These are phyloP conservation scores for Hypoxylon cercidicola DNA, from an alignment of 495 filamentous ascomycete genomes.

Conservation along the genomic window DNA sequence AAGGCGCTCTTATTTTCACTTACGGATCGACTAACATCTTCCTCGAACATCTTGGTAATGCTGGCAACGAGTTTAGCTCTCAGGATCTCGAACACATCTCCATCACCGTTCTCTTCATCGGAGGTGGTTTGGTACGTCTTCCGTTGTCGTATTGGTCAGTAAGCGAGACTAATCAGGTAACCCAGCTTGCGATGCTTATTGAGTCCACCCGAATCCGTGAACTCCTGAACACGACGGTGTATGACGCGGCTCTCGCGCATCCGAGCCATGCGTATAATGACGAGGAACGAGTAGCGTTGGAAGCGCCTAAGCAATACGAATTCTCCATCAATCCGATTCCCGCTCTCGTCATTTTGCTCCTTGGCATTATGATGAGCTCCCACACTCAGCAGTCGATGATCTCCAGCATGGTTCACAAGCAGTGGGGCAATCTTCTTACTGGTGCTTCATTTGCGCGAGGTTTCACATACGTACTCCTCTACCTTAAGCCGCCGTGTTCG, in stretches of 20 bases:
- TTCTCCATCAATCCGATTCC: conserved; percentile 92
- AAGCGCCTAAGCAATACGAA: conserved; percentile 71
- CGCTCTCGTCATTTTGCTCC: conserved; percentile 81
- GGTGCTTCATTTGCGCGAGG: conserved; percentile 81
- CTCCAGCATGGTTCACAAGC: conserved; percentile 91
- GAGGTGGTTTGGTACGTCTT: conserved; percentile 82
- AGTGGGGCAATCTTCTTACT: conserved; percentile 90
- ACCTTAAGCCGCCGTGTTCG: conserved; percentile 83
- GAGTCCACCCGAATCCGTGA: conserved; percentile 78
- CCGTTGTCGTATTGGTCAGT: not conserved
- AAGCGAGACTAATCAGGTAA: conserved; percentile 25
- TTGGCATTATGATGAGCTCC: conserved; percentile 94
- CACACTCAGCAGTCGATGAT: conserved; percentile 88
- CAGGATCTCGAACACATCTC: conserved; percentile 92
- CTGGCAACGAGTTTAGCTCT: conserved; percentile 75
- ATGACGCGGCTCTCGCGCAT: conserved; percentile 49
- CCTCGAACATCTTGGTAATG: conserved; percentile 83
- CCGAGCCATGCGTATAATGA: conserved; percentile 49
- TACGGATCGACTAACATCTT: conserved; percentile 94
- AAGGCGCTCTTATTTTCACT: conserved; percentile 86
- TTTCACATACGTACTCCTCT: conserved; percentile 82
- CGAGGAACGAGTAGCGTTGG: conserved; percentile 61
- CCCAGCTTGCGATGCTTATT: conserved; percentile 88
- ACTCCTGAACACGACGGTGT: conserved; percentile 73
- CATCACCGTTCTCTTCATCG: conserved; percentile 94